Percentiles rank a stretch among this genome's conserved stretches.
Conservation (phyloP, 495 filamentous ascomycete genomes). For the Xylaria flabelliformis region DNA sequence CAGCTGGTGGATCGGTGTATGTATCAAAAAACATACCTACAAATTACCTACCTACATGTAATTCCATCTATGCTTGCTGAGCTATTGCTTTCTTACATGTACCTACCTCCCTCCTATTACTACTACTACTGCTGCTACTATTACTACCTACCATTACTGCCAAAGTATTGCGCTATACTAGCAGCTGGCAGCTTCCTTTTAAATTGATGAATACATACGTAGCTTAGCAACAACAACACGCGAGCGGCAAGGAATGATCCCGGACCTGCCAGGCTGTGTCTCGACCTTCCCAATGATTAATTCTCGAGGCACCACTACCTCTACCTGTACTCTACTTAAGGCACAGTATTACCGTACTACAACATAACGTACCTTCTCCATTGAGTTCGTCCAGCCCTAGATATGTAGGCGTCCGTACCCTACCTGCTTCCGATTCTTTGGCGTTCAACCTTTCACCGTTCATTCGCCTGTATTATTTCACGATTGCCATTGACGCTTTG, state of each 20-base stretch:
- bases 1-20: constrained; percentile 23
- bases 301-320: not conserved
- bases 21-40: constrained; percentile 5
- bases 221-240: constrained; percentile 1
- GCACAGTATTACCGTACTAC: constrained; percentile 6
- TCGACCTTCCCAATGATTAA: constrained; percentile 1
- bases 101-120: not conserved
- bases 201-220: not conserved
- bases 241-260: constrained; percentile 16
- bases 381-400: constrained; percentile 20
- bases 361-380: constrained; percentile 8
- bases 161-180: constrained; percentile 19
- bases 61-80: constrained; percentile 13
- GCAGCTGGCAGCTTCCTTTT: constrained; percentile 13
- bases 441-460: constrained; percentile 17
- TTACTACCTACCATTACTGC: not conserved
- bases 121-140: not conserved
- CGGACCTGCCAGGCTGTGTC: not conserved
- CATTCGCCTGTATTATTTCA: constrained; percentile 16
- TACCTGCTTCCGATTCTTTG: constrained; percentile 18
- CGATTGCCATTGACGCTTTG: constrained; percentile 15
- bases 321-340: constrained; percentile 8
- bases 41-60: constrained; percentile 11
- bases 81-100: not conserved
- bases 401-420: constrained; percentile 28